These are phyloP conservation scores for Alternaria rosae DNA, from an alignment of 2,329 filamentous ascomycete genomes.

Conservation along the genomic window DNA sequence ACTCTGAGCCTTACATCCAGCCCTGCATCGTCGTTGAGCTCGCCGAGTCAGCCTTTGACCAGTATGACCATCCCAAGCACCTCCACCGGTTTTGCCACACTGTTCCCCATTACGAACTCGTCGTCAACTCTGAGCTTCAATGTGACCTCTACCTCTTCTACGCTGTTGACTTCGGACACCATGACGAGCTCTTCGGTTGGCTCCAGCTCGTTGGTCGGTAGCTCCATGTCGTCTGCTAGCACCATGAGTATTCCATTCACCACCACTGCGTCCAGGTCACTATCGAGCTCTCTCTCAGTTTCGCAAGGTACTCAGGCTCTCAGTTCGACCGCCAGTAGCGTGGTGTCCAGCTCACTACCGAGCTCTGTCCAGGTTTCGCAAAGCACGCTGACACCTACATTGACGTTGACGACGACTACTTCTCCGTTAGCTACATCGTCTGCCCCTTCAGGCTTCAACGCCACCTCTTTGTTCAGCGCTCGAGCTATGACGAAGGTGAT, in stretches of 20 bases:
- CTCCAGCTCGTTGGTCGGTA: not conserved
- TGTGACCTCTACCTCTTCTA: not conserved
- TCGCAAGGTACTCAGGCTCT: not conserved
- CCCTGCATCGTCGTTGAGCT: not conserved
- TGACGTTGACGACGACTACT: not conserved
- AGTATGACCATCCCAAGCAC: not conserved
- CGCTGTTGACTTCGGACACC: not conserved
- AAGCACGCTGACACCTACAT: not conserved
- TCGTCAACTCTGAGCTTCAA: not conserved
- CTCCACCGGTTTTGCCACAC: not conserved
- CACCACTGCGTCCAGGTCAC: not conserved
- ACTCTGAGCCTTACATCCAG: not conserved
- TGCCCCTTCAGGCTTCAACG: not conserved
- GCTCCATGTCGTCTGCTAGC: not conserved
- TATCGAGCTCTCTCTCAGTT: not conserved
- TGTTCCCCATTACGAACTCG: not conserved
- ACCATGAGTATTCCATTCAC: slow-evolving; percentile 12
- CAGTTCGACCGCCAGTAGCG: not conserved
- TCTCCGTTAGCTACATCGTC: not conserved
- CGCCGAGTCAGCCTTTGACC: not conserved
- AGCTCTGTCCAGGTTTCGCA: not conserved
- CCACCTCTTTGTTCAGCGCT: slow-evolving; percentile 7
- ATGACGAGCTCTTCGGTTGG: not conserved
- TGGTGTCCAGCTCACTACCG: not conserved
- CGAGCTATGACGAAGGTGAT: slow-evolving; percentile 34